Conservation (phyloP, 2,329 filamentous ascomycete genomes). For the Neurospora sp. region DNA sequence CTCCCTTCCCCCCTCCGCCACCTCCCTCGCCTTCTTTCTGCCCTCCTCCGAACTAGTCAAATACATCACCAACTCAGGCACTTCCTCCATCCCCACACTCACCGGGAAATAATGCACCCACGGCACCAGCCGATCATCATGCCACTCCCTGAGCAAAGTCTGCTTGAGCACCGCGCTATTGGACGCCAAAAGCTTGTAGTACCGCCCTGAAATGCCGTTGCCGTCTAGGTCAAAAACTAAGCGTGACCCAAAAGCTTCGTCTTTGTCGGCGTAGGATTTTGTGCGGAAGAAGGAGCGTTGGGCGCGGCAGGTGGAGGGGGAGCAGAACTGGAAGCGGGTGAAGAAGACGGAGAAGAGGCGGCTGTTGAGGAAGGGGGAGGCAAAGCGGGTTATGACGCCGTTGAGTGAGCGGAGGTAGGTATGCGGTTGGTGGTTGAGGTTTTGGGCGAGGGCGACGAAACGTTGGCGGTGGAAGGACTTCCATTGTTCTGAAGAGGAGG, state of each 20-base stretch:
- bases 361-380: conserved; percentile 26
- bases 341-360: conserved; percentile 34
- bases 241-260: conserved; percentile 24
- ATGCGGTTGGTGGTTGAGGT: conserved; percentile 18
- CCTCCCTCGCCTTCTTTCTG: conserved; percentile 32
- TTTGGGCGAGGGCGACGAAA: conserved; percentile 29
- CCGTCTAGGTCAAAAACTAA: conserved; percentile 45
- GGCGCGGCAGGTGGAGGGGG: conserved; percentile 11
- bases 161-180: conserved; percentile 39
- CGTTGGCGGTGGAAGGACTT: conserved; percentile 36
- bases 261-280: conserved; percentile 16
- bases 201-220: conserved; percentile 45
- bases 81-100: conserved; percentile 36
- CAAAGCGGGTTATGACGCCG: conserved; percentile 11
- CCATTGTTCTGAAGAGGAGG: conserved; percentile 23
- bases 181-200: conserved; percentile 38
- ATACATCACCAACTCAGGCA: conserved; percentile 40
- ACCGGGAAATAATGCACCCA: conserved; percentile 50
- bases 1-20: conserved; percentile 42
- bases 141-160: conserved; percentile 45
- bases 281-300: conserved; percentile 12
- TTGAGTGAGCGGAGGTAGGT: conserved; percentile 23
- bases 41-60: conserved; percentile 36
- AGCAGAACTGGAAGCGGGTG: conserved; percentile 12
- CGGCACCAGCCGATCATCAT: conserved; percentile 43